Percentiles rank a stretch among this genome's conserved stretches.
These are phyloP conservation scores for Arthroderma sp. DNA, from an alignment of 2,329 filamentous ascomycete species.

Conservation along the genomic window DNA sequence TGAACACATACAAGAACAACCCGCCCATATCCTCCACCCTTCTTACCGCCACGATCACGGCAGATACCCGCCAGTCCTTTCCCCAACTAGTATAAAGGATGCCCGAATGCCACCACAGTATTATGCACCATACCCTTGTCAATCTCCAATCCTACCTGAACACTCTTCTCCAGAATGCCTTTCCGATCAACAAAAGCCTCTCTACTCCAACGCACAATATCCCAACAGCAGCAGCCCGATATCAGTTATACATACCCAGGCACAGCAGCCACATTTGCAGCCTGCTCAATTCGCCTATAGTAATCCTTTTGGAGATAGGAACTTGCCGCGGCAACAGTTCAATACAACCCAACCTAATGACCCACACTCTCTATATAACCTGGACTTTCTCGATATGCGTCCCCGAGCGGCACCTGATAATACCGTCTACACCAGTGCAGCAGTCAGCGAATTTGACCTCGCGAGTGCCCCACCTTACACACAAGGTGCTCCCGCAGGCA, in stretches of 20 bases:
- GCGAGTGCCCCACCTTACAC: slow-evolving; percentile 10
- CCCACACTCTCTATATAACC: slow-evolving; percentile 26
- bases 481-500: slow-evolving; percentile 22
- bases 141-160: too few relatives aligned
- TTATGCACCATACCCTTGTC: too few relatives aligned
- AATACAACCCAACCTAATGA: too few relatives aligned
- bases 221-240: not conserved
- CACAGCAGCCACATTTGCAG: not conserved
- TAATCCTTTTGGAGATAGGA: not conserved
- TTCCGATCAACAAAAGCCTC: too few relatives aligned
- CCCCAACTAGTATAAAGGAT: too few relatives aligned
- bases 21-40: too few relatives aligned
- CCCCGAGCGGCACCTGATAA: slow-evolving; percentile 12
- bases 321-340: too few relatives aligned
- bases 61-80: too few relatives aligned
- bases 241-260: not conserved
- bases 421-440: not conserved
- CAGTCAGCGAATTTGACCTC: not conserved
- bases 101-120: too few relatives aligned
- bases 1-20: too few relatives aligned
- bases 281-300: slow-evolving; percentile 1
- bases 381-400: slow-evolving; percentile 43
- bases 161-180: too few relatives aligned
- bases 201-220: not conserved
- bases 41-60: too few relatives aligned